Evolutionary conservation across 2,329 filamentous ascomycete genomes (phyloP), one percentile per base, ranked within the genome.

Genomic region (Beauveria sp.): DNA sequence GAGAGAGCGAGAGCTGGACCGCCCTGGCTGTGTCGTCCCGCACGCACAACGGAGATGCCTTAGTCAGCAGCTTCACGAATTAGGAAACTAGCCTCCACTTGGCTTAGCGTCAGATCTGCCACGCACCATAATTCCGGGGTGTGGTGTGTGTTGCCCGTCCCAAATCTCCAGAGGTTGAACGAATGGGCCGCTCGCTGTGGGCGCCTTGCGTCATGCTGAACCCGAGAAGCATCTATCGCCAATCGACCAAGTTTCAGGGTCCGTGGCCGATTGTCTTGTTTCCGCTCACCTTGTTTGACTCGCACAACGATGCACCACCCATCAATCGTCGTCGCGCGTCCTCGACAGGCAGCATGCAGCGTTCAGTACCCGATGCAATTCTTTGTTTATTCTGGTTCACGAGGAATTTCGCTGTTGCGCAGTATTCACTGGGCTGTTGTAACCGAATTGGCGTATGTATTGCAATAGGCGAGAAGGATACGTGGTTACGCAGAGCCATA

Each of bases 21-120:
- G 34, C 34, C 34, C 34, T 37, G 12, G 34, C 34, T 37, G 34
- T 37, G 34, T 46, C 8, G 41, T 55, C 54, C 54, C 54, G 41
- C 41, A 28, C 40, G 9, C 14, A 34, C 12, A 51, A n/a, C 14
- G 44, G 12, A 5, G 24, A 26, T 51, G n/a, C 22, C 41, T 59
- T 52, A 59, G 56, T 59, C 47, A 59, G 56, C 48, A 20, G 18
- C 34, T 40, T 57, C 14, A 22, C 3, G 43, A 55, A 8, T 40
- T 14, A 30, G 22, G 0, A 18, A 43, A 7, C 46, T 22, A 43
- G 48, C 46, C 48, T 52, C 26, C 9, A 22, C 46, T 58, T 26
- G 46, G 46, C 18, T 46, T 59, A 59, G 56, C 56, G 56, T 40
- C 40, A 51, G 56, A 59, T 59, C 56, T 44, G 48, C 5, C 48